Evolutionary conservation across 1,139 yeast species (phyloP).

Genomic region (Magnusiomyces sp.): DNA sequence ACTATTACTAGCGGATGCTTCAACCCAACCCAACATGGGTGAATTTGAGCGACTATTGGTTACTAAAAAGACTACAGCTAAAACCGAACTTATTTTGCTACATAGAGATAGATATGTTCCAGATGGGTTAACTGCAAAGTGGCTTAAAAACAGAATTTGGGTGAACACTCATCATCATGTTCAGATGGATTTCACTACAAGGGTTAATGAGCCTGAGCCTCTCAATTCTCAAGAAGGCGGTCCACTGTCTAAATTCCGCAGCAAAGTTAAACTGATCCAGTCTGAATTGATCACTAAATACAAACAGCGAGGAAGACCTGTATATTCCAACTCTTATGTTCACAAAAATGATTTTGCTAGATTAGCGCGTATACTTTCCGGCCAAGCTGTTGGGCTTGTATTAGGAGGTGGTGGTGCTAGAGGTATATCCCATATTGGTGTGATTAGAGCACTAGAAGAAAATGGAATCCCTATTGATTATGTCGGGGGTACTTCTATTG

Average conservation of each 20-base stretch:
- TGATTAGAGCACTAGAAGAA: conserved; percentile 86
- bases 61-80: conserved; percentile 72
- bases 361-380: conserved; percentile 79
- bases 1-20: conserved; percentile 37
- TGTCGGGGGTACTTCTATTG: conserved; percentile 94
- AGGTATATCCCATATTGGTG: conserved; percentile 88
- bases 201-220: conserved; percentile 2
- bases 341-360: conserved; percentile 87
- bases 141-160: conserved; percentile 86
- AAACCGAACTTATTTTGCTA: conserved; percentile 76
- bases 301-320: conserved; percentile 22
- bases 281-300: conserved; percentile 30
- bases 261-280: conserved; percentile 31
- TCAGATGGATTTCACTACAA: conserved; percentile 31
- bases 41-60: conserved; percentile 75
- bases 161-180: conserved; percentile 90
- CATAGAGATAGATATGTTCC: conserved; percentile 77
- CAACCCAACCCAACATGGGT: conserved; percentile 61
- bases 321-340: conserved; percentile 40
- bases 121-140: conserved; percentile 75
- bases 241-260: conserved; percentile 18
- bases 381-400: conserved; percentile 89
- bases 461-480: conserved; percentile 89
- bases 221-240: conserved; percentile 2
- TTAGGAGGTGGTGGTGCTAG: conserved; percentile 98